Conservation (phyloP, 345 rosid genomes). For the Pugionium cornutum region DNA sequence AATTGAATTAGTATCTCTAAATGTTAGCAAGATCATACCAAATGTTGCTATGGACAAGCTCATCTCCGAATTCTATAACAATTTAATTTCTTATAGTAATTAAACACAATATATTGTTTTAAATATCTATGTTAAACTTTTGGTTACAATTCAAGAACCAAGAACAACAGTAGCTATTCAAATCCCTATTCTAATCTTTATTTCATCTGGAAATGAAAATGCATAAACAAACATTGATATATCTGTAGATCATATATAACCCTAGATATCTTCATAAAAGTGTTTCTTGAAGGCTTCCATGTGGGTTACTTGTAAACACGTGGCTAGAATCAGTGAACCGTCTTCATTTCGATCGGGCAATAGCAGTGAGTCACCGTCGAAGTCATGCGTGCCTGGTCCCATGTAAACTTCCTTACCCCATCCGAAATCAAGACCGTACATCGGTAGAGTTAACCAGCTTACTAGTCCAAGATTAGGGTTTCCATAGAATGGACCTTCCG, state of each 20-base stretch:
- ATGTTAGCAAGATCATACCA: background rate
- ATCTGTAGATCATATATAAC: background rate
- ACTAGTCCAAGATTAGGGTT: constrained; percentile 65
- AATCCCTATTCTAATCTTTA: constrained; percentile 8
- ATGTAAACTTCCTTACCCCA: constrained; percentile 61
- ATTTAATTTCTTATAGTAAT: no score
- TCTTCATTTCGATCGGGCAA: constrained; percentile 40
- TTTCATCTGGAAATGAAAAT: constrained; percentile 3
- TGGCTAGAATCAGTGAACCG: constrained; percentile 34
- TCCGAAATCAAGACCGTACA: constrained; percentile 58
- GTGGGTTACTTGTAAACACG: constrained; percentile 37
- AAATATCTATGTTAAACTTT: no score
- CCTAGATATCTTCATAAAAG: constrained; percentile 40
- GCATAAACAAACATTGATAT: constrained; percentile 13
- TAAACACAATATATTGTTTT: no score
- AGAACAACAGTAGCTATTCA: background rate
- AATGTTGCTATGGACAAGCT: background rate
- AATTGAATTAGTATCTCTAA: no score
- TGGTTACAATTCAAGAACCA: constrained; percentile 11
- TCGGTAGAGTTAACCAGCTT: constrained; percentile 64
- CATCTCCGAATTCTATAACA: background rate
- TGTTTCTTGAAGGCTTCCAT: constrained; percentile 41
- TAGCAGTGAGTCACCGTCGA: constrained; percentile 51
- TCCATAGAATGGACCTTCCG: constrained; percentile 56
- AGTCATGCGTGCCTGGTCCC: constrained; percentile 57